Percentiles rank a stretch among this genome's conserved stretches.
Evolutionary conservation across 148 eudicot species (phyloP).

Genomic region (Chenopodium suecicum): DNA sequence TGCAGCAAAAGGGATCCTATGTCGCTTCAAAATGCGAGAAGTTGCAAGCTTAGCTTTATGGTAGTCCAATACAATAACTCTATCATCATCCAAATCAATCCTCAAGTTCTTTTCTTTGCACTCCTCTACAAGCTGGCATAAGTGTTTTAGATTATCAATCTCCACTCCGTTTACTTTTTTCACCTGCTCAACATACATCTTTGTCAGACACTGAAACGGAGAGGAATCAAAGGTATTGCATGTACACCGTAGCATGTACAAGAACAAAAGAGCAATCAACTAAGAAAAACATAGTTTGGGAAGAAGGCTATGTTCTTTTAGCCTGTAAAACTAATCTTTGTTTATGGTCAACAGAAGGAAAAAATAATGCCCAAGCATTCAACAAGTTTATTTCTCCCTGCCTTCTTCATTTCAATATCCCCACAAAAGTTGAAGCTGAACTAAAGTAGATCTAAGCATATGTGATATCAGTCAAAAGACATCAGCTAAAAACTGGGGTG

Average conservation of each 20-base stretch:
- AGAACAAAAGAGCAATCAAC: not conserved
- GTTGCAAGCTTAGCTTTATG: conserved; percentile 75
- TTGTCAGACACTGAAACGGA: not conserved
- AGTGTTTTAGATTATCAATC: conserved; percentile 67
- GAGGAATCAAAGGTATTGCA: not conserved
- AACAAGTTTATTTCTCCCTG: not conserved
- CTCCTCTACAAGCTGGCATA: conserved; percentile 68
- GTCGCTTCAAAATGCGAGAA: conserved; percentile 71
- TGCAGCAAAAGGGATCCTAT: conserved; percentile 75
- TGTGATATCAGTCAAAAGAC: not conserved
- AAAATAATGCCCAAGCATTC: not conserved
- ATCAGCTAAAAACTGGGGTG: not conserved
- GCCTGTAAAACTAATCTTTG: not conserved
- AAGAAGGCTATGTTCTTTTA: not conserved
- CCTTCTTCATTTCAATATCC: not conserved
- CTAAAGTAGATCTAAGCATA: not conserved
- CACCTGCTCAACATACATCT: conserved; percentile 51
- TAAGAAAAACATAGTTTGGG: not conserved
- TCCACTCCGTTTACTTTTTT: conserved; percentile 77
- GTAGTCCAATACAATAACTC: conserved; percentile 77
- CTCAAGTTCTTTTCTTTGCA: conserved; percentile 60
- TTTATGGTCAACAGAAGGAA: no score
- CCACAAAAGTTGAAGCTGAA: not conserved
- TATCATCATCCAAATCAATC: conserved; percentile 85
- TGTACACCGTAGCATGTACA: not conserved